Evolutionary conservation across 1,284 basidiomycete species (phyloP).

Genomic region (Tilletia horrida): DNA sequence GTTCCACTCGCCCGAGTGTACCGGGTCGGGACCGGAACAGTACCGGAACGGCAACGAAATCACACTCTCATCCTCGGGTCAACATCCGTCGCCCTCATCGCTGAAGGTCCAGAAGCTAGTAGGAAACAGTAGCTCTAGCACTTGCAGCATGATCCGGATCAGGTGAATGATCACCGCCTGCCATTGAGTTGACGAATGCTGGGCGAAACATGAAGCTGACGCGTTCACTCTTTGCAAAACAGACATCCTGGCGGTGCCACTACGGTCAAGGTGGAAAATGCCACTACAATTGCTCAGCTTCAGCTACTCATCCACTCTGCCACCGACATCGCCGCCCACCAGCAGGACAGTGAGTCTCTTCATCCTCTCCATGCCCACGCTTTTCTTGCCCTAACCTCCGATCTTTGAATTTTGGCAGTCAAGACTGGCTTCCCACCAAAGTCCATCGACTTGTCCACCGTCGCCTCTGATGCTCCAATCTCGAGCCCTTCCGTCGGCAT

Average conservation of each 20-base stretch:
- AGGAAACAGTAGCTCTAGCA: no score
- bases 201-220: neutral
- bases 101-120: no score
- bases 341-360: slow-evolving; percentile 5
- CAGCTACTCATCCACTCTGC: neutral
- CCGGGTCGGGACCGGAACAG: no score
- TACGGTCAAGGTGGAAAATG: neutral
- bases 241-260: slow-evolving; percentile 10
- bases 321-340: neutral
- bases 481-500: neutral
- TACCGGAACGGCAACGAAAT: no score
- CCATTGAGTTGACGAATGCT: no score
- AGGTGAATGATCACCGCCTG: no score
- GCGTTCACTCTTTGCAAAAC: neutral
- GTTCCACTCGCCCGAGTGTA: no score
- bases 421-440: slow-evolving; percentile 3
- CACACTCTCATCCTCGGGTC: no score
- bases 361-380: neutral
- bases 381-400: neutral
- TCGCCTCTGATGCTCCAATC: neutral
- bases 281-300: slow-evolving; percentile 1
- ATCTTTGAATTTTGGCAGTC: neutral
- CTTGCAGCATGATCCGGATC: no score
- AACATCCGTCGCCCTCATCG: no score
- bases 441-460: neutral